Evolutionary conservation across 768 basidiomycete genomes (phyloP).

Genomic region (Gloeopeniophorella convolvens): DNA sequence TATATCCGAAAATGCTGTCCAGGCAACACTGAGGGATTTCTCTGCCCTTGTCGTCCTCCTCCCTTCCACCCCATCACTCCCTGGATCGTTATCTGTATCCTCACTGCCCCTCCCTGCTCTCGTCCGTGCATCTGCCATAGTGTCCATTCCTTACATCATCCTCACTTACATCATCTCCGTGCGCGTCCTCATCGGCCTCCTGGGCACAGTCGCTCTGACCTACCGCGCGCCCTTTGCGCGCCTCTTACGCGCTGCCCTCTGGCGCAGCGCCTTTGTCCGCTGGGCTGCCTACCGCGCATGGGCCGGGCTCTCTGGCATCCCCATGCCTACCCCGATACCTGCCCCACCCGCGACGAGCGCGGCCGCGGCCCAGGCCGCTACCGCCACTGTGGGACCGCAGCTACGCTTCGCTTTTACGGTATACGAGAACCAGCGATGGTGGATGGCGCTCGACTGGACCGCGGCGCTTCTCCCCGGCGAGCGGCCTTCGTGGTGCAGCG

Average conservation of each 20-base stretch:
- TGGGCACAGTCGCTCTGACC: constrained; percentile 51
- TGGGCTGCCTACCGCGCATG: constrained; percentile 49
- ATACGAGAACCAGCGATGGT: constrained; percentile 95
- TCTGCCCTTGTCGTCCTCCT: constrained; percentile 55
- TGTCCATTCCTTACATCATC: constrained; percentile 62
- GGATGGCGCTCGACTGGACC: constrained; percentile 97
- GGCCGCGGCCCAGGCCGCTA: background rate
- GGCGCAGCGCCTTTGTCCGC: constrained; percentile 62
- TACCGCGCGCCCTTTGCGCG: constrained; percentile 65
- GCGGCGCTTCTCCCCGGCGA: constrained; percentile 85
- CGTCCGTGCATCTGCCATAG: constrained; percentile 48
- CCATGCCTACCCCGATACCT: constrained; percentile 36
- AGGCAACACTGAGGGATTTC: constrained; percentile 56
- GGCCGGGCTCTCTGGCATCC: constrained; percentile 48
- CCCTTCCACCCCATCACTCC: constrained; percentile 33
- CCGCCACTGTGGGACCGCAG: background rate
- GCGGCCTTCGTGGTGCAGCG: constrained; percentile 80
- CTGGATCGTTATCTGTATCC: constrained; percentile 27
- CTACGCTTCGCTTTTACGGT: constrained; percentile 83
- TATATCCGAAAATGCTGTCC: constrained; percentile 51
- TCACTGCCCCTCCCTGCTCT: constrained; percentile 32
- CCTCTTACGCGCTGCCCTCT: constrained; percentile 47
- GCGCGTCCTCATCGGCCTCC: constrained; percentile 51
- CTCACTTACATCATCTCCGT: constrained; percentile 57
- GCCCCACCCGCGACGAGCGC: constrained; percentile 29